Conservation (phyloP, 495 filamentous ascomycete genomes). For the Neurospora sp. region DNA sequence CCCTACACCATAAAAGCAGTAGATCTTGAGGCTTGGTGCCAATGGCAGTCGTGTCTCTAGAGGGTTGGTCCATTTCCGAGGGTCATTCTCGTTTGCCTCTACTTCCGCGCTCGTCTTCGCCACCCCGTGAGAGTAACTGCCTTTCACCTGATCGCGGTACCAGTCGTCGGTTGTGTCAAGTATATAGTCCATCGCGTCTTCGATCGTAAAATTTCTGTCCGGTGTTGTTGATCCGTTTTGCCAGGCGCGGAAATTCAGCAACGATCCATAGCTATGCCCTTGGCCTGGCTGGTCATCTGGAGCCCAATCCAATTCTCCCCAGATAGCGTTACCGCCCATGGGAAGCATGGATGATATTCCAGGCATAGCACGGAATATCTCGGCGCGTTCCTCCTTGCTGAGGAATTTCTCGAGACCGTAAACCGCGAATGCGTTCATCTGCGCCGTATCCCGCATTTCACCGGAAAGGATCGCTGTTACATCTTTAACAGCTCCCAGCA, state of each 20-base stretch:
- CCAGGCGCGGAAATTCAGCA: constrained; percentile 72
- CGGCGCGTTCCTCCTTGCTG: constrained; percentile 74
- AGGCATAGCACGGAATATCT: constrained; percentile 95
- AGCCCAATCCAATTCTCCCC: constrained; percentile 84
- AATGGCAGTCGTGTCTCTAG: constrained; percentile 81
- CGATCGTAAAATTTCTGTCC: constrained; percentile 65
- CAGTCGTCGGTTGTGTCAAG: constrained; percentile 69
- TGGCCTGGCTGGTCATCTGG: constrained; percentile 78
- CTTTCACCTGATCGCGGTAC: constrained; percentile 63
- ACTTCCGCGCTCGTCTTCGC: constrained; percentile 75
- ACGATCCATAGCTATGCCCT: constrained; percentile 60
- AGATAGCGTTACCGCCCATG: constrained; percentile 88
- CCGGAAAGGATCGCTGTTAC: constrained; percentile 85
- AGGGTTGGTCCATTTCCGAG: constrained; percentile 87
- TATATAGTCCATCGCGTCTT: constrained; percentile 68
- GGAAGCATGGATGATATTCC: constrained; percentile 94
- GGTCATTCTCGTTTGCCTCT: constrained; percentile 73
- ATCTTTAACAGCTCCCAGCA: constrained; percentile 92
- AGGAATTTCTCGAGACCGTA: constrained; percentile 97
- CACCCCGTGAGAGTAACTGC: constrained; percentile 79
- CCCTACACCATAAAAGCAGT: constrained; percentile 92
- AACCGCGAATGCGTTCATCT: constrained; percentile 94
- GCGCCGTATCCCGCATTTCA: constrained; percentile 97
- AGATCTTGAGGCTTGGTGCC: constrained; percentile 88
- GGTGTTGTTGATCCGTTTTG: constrained; percentile 41